Base-by-base conservation (phyloP, 371 early-diverging fungal genomes). In the Mucor mucedo region DNA sequence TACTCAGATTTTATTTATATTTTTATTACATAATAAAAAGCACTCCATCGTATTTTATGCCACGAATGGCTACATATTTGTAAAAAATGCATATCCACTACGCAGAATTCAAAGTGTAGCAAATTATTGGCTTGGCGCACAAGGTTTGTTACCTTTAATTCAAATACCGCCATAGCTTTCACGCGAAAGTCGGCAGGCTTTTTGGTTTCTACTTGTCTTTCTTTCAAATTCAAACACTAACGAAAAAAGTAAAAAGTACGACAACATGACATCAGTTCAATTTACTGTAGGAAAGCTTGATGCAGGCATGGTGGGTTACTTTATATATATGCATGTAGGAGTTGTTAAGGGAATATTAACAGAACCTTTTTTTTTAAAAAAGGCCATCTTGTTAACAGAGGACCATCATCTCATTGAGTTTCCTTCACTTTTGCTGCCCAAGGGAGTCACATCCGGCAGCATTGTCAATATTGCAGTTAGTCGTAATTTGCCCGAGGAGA, bases 331-430 rank as follows among this genome's bases (percentile, higher is more conserved):
- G 5, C 33, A 33, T 9, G 7, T 9, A 13, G 9, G 21, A 21
- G 21, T 21, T 21, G 47, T 47, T 47, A 47, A 5, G 27, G 8
- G 8, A 16, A 8, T 21, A 47, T 21, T n/a, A 33, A 30, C 8
- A 29, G 3, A 13, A 16, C 2, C 9, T 9, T 40, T 40, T 39
- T 40, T 45, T 21, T 28, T 16, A 14, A 21, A 14, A 21, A 73
- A 92, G 90, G 96, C 96, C 52, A 92, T 96, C 70, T 85, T 98
- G 47, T 78, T 98, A 52, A 93, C 94, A 30, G 91, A 89, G 67
- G 96, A 97, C 75, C 95, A 98, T 84, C 98, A 98, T 80, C 87
- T 97, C 30, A 95, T 98, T 65, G 98, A 98, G 73, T 97, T 98
- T 68, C 98, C 98, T 3, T 92, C 97, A 1, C 84, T 95, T 13